These are phyloP conservation scores for Biscogniauxia mediterranea DNA, from an alignment of 2,329 filamentous ascomycete species.

Conservation along the genomic window DNA sequence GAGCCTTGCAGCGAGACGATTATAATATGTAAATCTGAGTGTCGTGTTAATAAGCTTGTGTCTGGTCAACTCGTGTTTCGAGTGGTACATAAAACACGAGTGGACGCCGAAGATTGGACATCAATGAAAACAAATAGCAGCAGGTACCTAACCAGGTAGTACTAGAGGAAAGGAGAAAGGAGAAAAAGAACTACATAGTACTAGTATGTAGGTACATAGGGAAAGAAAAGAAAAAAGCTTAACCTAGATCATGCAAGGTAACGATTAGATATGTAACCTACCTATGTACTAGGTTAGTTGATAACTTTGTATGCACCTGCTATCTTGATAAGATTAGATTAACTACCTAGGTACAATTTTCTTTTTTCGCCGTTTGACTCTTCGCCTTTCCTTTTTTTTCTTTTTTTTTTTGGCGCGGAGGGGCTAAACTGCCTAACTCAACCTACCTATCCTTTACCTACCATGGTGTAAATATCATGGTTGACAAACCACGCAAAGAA, in stretches of 20 bases:
- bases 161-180: not conserved
- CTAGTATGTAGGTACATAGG: too few species aligned
- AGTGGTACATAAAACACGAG: too few species aligned
- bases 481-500: not conserved
- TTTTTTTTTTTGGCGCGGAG: not conserved
- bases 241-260: too few species aligned
- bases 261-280: too few species aligned
- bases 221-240: too few species aligned
- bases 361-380: not conserved
- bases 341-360: conserved; percentile 2
- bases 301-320: not conserved
- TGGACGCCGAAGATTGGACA: too few species aligned
- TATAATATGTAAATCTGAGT: not conserved
- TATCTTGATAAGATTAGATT: conserved; percentile 2
- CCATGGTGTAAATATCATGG: not conserved
- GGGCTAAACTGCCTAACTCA: not conserved
- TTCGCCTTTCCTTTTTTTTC: not conserved
- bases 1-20: not conserved
- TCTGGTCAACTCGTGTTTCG: not conserved
- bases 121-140: too few species aligned
- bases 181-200: too few species aligned
- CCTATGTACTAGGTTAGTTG: not conserved
- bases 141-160: too few species aligned
- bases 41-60: not conserved
- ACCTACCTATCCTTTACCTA: not conserved